Conservation (phyloP, 495 filamentous ascomycete genomes). For the Neurospora sp. region DNA sequence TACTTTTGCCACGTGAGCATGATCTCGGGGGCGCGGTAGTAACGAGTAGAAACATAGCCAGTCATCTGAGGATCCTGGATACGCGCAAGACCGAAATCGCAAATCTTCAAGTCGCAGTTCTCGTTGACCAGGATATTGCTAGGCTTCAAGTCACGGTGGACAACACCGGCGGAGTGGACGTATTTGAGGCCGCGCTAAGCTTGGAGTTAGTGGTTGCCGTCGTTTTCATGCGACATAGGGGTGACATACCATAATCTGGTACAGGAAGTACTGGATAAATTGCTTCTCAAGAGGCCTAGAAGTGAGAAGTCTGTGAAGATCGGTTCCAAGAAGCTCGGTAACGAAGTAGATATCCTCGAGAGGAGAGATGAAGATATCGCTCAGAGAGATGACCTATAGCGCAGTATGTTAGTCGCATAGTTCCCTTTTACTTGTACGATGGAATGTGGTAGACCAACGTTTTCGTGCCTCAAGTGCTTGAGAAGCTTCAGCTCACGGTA, state of each 20-base stretch:
- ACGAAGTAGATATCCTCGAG: conserved; percentile 99
- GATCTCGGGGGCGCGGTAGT: conserved; percentile 97
- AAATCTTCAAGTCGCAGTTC: conserved; percentile 98
- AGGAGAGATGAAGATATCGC: conserved; percentile 98
- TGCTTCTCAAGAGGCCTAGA: conserved; percentile 96
- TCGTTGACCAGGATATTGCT: conserved; percentile 99
- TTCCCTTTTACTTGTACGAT: neutral
- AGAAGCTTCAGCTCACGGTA: conserved; percentile 95
- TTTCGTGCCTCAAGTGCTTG: conserved; percentile 94
- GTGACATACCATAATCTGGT: conserved; percentile 81
- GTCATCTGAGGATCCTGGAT: conserved; percentile 99
- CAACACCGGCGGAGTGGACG: conserved; percentile 95
- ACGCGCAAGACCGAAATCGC: conserved; percentile 93
- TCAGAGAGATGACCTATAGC: conserved; percentile 84
- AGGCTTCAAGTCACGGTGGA: conserved; percentile 94
- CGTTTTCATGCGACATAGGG: neutral
- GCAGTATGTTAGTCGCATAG: conserved; percentile 5
- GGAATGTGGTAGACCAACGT: conserved; percentile 45
- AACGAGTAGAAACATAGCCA: conserved; percentile 95
- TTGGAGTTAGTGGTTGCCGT: neutral
- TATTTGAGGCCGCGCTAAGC: conserved; percentile 90
- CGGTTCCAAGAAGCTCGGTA: conserved; percentile 92
- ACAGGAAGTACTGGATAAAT: conserved; percentile 99
- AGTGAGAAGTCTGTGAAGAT: conserved; percentile 89
- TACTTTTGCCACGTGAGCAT: conserved; percentile 99